Evolutionary conservation across 1,284 basidiomycete species (phyloP), one percentile per base, ranked within the genome.

Genomic region (Puccinia hordei): DNA sequence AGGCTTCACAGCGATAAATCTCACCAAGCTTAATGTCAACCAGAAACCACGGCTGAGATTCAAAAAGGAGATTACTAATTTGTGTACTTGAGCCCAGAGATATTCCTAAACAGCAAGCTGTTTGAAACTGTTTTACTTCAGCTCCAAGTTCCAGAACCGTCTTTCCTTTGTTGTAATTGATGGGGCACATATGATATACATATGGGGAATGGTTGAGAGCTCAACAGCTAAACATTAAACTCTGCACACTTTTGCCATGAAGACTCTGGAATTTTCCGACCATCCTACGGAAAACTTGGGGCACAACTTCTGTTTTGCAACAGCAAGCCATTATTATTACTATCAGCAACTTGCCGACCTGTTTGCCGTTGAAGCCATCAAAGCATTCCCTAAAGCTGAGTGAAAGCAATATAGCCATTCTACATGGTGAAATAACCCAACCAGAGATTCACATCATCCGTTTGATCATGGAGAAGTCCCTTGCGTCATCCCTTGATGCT

Each of bases 61-160:
- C 24, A 38, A 13, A 13, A 68, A n/a, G 65, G 65, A 22, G 65
- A 1, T 1, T 68, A 35, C n/a, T 15, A 35, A 13, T 68, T 68
- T 68, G 38, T 68, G 2, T 68, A 68, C 30, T 13, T 68, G 30
- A 68, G 65, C 22, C 65, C 65, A 1, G 65, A 68, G n/a, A 68
- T 68, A 1, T 68, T 68, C 22, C 41, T 68, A 2, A 68, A 68
- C 12, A 68, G 35, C 30, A n/a, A 33, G 30, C 13, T 38, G 10
- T 68, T 68, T 68, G 65, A 68, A n/a, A 35, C n/a, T 17, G 30
- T 1, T 68, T 15, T 68, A 68, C 30, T 68, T 68, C 10, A 33
- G n/a, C n/a, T n/a, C 27, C 1, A 13, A 33, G 6, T 68, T 68
- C 30, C 65, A 68, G 38, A 68, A 38, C 22, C 6, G 22, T 13